Conservation (phyloP, 2,329 filamentous ascomycete species). For the Drechslerella stenobrocha region DNA sequence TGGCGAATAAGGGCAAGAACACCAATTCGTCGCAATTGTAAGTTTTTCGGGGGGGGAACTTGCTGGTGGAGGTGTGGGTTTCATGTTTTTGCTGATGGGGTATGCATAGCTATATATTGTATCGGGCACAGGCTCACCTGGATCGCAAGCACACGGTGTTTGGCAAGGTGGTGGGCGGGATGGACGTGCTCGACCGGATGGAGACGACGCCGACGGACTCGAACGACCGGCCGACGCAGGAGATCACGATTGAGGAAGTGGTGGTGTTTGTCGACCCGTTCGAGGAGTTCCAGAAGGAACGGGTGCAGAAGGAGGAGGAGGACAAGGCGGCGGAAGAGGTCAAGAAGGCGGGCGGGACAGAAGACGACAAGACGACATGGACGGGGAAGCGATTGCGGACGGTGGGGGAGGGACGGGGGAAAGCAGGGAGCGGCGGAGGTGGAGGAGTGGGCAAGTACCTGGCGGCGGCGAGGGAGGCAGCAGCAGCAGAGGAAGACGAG, state of each 20-base stretch:
- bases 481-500: conserved; percentile 60
- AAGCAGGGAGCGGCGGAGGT: conserved; percentile 52
- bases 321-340: conserved; percentile 67
- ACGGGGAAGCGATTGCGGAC: conserved; percentile 84
- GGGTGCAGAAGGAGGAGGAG: conserved; percentile 65
- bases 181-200: conserved; percentile 72
- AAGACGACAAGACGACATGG: conserved; percentile 91
- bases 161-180: conserved; percentile 76
- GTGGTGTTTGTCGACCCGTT: conserved; percentile 92
- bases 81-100: background rate
- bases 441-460: conserved; percentile 79
- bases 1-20: conserved; percentile 99
- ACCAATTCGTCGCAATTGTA: conserved; percentile 89
- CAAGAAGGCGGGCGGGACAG: conserved; percentile 69
- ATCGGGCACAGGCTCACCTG: conserved; percentile 79
- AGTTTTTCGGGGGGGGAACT: too few species aligned
- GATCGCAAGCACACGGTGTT: conserved; percentile 97
- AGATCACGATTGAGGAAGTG: conserved; percentile 79
- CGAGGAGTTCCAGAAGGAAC: conserved; percentile 83
- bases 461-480: conserved; percentile 61
- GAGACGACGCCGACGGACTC: conserved; percentile 76
- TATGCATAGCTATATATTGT: conserved; percentile 72
- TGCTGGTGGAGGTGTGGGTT: too few species aligned
- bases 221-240: conserved; percentile 73
- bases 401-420: conserved; percentile 58